A percentile compares a stretch with the other conserved stretches of the same genome.
phyloP scores from a whole-genome alignment of 2,329 filamentous ascomycete genomes.

The Mycosphaerella arachidis region DNA sequence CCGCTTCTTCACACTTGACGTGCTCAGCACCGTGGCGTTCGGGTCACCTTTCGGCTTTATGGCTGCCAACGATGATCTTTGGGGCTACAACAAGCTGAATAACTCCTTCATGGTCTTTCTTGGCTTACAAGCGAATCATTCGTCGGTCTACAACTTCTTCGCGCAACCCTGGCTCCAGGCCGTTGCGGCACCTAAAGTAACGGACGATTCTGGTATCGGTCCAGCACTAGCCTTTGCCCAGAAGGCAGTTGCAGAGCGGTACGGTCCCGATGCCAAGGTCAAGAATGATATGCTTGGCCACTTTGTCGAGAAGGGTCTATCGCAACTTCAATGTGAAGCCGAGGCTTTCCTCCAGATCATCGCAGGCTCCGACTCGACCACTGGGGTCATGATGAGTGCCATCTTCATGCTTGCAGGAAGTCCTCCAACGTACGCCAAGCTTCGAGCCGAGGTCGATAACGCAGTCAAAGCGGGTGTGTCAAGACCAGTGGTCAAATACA shows the following conservation, averaged over 20 bases:
- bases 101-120: conserved; percentile 23
- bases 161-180: conserved; percentile 16
- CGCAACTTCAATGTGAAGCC: conserved; percentile 36
- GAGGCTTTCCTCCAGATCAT: conserved; percentile 42
- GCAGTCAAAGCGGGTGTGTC: conserved; percentile 16
- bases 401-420: conserved; percentile 48
- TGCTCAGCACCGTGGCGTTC: conserved; percentile 8
- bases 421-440: conserved; percentile 41
- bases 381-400: conserved; percentile 49
- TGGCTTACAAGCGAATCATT: conserved; percentile 13
- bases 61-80: too few species aligned
- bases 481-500: conserved; percentile 19
- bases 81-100: conserved; percentile 22
- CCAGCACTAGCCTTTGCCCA: conserved; percentile 25
- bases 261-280: conserved; percentile 20
- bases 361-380: conserved; percentile 54
- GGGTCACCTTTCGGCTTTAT: conserved; percentile 32
- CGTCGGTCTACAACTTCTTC: conserved; percentile 2
- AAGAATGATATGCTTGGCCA: conserved; percentile 50
- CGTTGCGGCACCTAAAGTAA: conserved; percentile 25
- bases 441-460: conserved; percentile 47
- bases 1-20: conserved; percentile 7
- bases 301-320: conserved; percentile 43
- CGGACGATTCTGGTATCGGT: conserved; percentile 27
- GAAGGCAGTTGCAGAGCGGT: conserved; percentile 26